Percentiles rank a stretch among this genome's conserved stretches.
These are phyloP conservation scores for Pyrenochaeta sp. DNA, from an alignment of 2,329 filamentous ascomycete genomes.

Conservation along the genomic window DNA sequence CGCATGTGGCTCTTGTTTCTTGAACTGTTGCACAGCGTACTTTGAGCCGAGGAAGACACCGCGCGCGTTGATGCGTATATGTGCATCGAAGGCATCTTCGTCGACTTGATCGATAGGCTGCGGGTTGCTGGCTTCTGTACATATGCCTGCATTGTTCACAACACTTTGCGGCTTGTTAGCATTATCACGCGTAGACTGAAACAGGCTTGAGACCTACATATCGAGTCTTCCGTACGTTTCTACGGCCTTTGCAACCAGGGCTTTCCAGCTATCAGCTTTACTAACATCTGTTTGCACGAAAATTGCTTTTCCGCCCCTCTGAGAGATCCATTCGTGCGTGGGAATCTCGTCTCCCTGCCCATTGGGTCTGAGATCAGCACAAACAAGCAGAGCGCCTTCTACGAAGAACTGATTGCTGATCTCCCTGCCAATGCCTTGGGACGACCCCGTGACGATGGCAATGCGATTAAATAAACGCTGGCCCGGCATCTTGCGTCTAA, in stretches of 20 bases:
- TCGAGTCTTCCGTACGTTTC: neutral
- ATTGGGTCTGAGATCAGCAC: neutral
- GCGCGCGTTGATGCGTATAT: conserved; percentile 49
- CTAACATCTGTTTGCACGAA: neutral
- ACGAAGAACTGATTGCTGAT: conserved; percentile 31
- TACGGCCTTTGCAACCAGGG: neutral
- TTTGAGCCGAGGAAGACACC: conserved; percentile 53
- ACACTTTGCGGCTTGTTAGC: neutral
- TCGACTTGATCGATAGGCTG: neutral
- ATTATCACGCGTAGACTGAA: neutral
- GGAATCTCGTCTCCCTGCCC: neutral
- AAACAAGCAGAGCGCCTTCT: neutral
- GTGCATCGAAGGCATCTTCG: conserved; percentile 40
- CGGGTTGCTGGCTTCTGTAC: neutral
- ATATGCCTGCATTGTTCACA: neutral
- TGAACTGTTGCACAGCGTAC: conserved; percentile 49
- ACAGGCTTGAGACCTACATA: neutral
- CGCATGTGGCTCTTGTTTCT: conserved; percentile 43
- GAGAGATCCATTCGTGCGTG: neutral
- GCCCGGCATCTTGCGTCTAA: conserved; percentile 7
- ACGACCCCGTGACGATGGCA: conserved; percentile 41
- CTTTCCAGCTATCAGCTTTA: neutral
- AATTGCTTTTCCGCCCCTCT: neutral
- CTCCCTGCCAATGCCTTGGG: conserved; percentile 37
- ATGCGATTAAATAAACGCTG: conserved; percentile 15